Evolutionary conservation across 345 rosid genomes (phyloP), one percentile per base, ranked within the genome.

Genomic region (Euphorbia pulcherrima): DNA sequence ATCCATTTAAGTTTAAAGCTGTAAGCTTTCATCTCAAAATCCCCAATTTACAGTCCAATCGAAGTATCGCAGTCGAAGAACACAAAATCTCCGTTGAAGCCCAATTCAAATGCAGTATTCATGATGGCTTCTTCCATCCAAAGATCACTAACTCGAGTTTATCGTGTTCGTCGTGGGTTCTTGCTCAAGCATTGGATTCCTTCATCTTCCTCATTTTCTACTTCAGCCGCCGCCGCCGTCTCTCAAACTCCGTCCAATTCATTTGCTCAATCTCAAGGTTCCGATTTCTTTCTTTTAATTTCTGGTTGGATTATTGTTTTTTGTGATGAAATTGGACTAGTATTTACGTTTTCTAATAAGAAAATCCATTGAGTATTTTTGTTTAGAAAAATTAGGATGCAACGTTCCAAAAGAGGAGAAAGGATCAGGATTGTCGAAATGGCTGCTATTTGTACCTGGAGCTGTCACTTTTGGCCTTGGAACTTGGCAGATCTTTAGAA

Each of bases 391-490:
- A 2, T 8, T 60, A 40, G 51, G 27, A 50, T 40, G 20, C 26
- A 50, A 56, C 6, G 30, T 41, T 20, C 35, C 9, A 41, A 60
- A 67, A 8, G 64, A 80, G 29, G 77, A 78, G 71, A 55, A 79
- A 71, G 72, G 83, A 26, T 81, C 78, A 18, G 75, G 75, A 48
- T 87, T 86, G 97, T 76, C 96, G 51, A 81, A 77, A 28, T 79
- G 90, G 82, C 72, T 92, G 60, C 79, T 94, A 64, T 94, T 94
- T 75, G 65, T 94, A 62, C 97, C 97, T 60, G 99, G 97, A 68
- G 96, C 88, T 58, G 80, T 92, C 65, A 78, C 93, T 58, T 94
- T 94, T 68, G 97, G 97, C 37, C 99, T 94, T 55, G 99, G 99
- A 13, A 87, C 96, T 75, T 94, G 99, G 99, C 99, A 94, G 81